phyloP scores from a whole-genome alignment of 2,329 filamentous ascomycete genomes.

The Curvularia eragrostidis region DNA sequence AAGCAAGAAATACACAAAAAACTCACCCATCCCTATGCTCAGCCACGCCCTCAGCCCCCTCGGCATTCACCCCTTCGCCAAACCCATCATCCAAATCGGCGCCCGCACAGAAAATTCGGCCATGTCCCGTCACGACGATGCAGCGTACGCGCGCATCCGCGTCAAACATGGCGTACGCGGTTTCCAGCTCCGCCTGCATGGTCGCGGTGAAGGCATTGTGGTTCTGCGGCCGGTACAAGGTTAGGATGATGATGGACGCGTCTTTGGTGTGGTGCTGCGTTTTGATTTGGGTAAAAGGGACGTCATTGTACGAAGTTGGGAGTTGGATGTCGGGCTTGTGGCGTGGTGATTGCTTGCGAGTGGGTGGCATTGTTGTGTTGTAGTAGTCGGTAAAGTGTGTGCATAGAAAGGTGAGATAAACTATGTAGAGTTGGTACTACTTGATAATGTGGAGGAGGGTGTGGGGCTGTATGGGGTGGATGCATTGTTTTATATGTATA shows the following conservation, averaged over 20 bases:
- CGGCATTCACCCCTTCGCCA: slow-evolving; percentile 48
- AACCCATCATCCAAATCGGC: slow-evolving; percentile 64
- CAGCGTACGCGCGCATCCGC: slow-evolving; percentile 62
- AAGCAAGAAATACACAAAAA: neutral
- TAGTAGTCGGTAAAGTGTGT: neutral
- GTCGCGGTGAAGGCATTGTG: slow-evolving; percentile 73
- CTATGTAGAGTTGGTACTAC: neutral
- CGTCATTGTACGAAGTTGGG: slow-evolving; percentile 50
- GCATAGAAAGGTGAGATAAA: neutral
- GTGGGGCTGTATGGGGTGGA: neutral
- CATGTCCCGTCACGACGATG: slow-evolving; percentile 62
- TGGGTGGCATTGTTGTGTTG: neutral
- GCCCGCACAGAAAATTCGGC: slow-evolving; percentile 62
- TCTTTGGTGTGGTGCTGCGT: slow-evolving; percentile 51
- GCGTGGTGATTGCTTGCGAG: slow-evolving; percentile 15
- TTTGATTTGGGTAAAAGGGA: slow-evolving; percentile 52
- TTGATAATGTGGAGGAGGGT: neutral
- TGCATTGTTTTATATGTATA: neutral
- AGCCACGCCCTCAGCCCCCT: slow-evolving; percentile 52
- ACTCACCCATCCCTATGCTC: slow-evolving; percentile 63
- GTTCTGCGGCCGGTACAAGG: slow-evolving; percentile 68
- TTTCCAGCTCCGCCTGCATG: slow-evolving; percentile 68
- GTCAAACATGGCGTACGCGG: slow-evolving; percentile 60
- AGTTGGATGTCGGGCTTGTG: slow-evolving; percentile 37
- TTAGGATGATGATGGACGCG: slow-evolving; percentile 66